These are phyloP conservation scores for Verruconis gallopava DNA, from an alignment of 2,329 filamentous ascomycete species.

Conservation along the genomic window DNA sequence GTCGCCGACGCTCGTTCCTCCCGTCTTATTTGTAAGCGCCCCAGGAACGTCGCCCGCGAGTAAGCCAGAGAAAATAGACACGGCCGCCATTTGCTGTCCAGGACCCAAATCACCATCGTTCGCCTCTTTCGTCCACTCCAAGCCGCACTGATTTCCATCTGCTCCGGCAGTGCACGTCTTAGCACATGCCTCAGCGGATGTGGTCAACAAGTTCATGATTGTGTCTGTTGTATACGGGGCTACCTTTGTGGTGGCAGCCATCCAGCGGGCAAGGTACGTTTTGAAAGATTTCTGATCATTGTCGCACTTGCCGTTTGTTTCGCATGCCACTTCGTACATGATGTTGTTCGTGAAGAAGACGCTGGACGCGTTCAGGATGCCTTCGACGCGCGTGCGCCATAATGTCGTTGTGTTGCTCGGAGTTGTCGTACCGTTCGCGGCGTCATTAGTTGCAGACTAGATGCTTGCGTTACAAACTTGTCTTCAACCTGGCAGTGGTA, in stretches of 20 bases:
- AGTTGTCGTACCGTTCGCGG: conserved; percentile 25
- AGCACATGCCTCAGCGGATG: conserved; percentile 44
- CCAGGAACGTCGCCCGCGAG: conserved; percentile 20
- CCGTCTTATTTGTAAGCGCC: conserved; percentile 36
- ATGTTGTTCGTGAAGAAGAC: conserved; percentile 27
- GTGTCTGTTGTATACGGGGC: conserved; percentile 23
- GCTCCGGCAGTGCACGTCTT: conserved; percentile 39
- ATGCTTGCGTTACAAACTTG: conserved; percentile 13
- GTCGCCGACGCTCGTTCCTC: conserved; percentile 39
- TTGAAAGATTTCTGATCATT: conserved; percentile 35
- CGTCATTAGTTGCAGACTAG: not conserved
- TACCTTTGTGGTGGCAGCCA: conserved; percentile 27
- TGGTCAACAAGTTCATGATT: conserved; percentile 39
- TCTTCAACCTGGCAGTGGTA: conserved; percentile 18
- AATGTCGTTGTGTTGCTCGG: conserved; percentile 33
- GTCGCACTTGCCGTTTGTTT: conserved; percentile 32
- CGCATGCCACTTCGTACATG: conserved; percentile 38
- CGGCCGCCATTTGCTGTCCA: conserved; percentile 46
- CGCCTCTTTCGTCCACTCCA: conserved; percentile 29
- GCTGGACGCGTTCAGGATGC: conserved; percentile 24
- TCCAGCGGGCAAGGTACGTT: conserved; percentile 30
- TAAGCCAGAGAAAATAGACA: conserved; percentile 38
- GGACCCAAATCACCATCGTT: conserved; percentile 30
- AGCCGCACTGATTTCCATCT: conserved; percentile 34
- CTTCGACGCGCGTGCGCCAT: conserved; percentile 15